These are phyloP conservation scores for Hygrophorus pudorinus DNA, from an alignment of 768 basidiomycete species.

Conservation along the genomic window DNA sequence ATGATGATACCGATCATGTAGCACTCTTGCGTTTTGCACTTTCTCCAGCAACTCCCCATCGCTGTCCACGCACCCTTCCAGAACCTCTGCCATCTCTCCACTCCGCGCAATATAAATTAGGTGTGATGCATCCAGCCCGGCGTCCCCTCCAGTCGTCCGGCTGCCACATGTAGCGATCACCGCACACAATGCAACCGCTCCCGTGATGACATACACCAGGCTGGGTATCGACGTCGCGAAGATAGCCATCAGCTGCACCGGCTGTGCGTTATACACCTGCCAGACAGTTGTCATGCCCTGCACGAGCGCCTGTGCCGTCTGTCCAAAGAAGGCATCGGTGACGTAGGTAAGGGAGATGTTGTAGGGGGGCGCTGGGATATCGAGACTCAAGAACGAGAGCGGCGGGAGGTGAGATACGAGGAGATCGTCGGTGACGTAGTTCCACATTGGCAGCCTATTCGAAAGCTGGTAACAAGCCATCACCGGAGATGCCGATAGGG, in stretches of 20 bases:
- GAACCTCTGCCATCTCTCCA: background rate
- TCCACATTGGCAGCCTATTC: constrained; percentile 1
- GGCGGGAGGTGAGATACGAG: background rate
- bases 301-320: constrained; percentile 1
- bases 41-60: background rate
- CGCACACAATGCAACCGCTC: background rate
- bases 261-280: background rate
- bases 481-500: background rate
- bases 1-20: too few species aligned
- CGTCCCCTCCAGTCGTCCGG: background rate
- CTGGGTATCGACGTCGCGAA: background rate
- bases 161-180: background rate
- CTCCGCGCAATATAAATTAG: background rate
- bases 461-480: background rate
- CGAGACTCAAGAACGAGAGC: constrained; percentile 1
- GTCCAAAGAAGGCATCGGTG: background rate
- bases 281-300: constrained; percentile 1
- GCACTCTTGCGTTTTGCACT: background rate
- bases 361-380: background rate
- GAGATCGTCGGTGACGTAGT: background rate
- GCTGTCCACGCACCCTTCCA: background rate
- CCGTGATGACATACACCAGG: background rate
- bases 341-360: background rate
- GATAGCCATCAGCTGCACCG: background rate
- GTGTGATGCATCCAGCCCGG: background rate